phyloP scores from a whole-genome alignment of 345 rosid genomes.

The Erysimum cheiranthoides region DNA sequence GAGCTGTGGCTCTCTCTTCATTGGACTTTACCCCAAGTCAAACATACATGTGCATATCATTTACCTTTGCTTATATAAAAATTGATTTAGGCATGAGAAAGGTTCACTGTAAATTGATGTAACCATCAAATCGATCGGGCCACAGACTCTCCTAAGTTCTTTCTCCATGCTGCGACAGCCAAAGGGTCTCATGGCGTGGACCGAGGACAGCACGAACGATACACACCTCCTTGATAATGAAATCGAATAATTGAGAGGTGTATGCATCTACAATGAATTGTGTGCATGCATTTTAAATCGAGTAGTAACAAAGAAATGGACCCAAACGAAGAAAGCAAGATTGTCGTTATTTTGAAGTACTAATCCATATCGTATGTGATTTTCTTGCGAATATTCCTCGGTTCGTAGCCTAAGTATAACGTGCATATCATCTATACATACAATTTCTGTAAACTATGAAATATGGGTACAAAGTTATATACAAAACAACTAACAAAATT shows the following conservation, averaged over 20 bases:
- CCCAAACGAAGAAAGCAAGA: slow-evolving; percentile 22
- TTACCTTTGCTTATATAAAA: slow-evolving; percentile 7
- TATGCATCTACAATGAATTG: slow-evolving; percentile 5
- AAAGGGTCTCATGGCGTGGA: slow-evolving; percentile 24
- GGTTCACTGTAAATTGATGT: slow-evolving; percentile 5
- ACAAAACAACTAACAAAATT: not conserved
- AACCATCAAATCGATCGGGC: slow-evolving; percentile 27
- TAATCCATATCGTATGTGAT: slow-evolving; percentile 6
- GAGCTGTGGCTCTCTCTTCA: slow-evolving; percentile 17
- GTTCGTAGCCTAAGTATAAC: not conserved
- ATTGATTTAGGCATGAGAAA: not conserved
- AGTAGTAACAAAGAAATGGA: slow-evolving; percentile 30
- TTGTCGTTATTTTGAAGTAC: slow-evolving; percentile 23
- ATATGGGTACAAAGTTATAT: not conserved
- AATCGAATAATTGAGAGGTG: slow-evolving; percentile 20
- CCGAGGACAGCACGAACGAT: slow-evolving; percentile 36
- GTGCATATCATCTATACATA: not conserved
- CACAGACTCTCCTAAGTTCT: not conserved
- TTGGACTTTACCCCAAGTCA: slow-evolving; percentile 30
- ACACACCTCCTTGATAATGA: slow-evolving; percentile 22
- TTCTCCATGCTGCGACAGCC: not conserved
- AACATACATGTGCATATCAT: not conserved
- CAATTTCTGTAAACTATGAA: not conserved
- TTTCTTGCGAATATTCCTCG: not conserved
- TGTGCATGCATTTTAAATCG: slow-evolving; percentile 35